phyloP scores from a whole-genome alignment of 768 basidiomycete genomes.

The Candolleomyces aberdarensis region DNA sequence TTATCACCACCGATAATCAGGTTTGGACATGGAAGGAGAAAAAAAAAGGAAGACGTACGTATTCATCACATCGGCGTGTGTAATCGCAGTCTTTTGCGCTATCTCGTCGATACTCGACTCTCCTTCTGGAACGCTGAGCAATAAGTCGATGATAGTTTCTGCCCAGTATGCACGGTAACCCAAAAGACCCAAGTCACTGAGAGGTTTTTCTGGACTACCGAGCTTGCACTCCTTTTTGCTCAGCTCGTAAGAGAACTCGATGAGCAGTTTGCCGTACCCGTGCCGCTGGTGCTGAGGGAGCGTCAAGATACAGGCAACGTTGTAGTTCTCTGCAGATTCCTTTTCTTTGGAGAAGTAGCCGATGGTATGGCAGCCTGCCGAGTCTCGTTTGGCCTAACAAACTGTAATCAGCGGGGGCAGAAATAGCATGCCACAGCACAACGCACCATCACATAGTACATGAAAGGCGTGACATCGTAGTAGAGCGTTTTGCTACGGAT shows the following conservation, averaged over 20 bases:
- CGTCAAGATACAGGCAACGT: constrained; percentile 98
- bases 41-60: constrained; percentile 62
- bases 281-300: constrained; percentile 96
- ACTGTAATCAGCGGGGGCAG: constrained; percentile 6
- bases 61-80: constrained; percentile 95
- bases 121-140: constrained; percentile 69
- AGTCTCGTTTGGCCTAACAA: constrained; percentile 75
- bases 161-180: constrained; percentile 97
- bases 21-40: constrained; percentile 1
- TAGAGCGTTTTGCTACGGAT: constrained; percentile 87
- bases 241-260: constrained; percentile 97
- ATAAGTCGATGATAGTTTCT: constrained; percentile 89
- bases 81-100: constrained; percentile 92
- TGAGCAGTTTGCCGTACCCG: constrained; percentile 92
- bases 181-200: constrained; percentile 90
- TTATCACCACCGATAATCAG: background rate
- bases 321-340: constrained; percentile 96
- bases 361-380: constrained; percentile 87
- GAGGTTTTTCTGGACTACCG: constrained; percentile 96
- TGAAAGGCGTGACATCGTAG: constrained; percentile 99
- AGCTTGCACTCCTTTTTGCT: constrained; percentile 95
- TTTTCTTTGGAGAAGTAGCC: constrained; percentile 99
- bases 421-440: constrained; percentile 1
- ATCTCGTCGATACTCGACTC: constrained; percentile 96
- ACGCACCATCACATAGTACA: constrained; percentile 98